Evolutionary conservation across 192 early-diverging fungal species (phyloP).

Genomic region (Backusella macrospora): DNA sequence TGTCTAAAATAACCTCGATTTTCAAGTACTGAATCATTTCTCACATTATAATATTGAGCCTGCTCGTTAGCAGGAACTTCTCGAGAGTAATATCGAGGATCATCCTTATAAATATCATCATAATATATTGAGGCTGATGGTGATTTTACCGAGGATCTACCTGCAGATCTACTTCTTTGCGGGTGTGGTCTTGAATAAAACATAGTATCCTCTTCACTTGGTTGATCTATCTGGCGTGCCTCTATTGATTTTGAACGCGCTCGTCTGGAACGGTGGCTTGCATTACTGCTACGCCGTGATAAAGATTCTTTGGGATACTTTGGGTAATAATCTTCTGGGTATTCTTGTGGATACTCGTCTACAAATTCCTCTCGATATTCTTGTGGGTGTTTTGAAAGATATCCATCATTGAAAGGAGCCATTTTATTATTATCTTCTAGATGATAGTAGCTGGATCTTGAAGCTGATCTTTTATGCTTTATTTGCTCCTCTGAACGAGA

Average conservation of each 20-base stretch:
- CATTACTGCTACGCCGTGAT: not conserved
- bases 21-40: too few species aligned
- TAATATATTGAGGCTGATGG: not conserved
- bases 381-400: not conserved
- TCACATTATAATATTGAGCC: not conserved
- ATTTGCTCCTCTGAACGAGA: not conserved
- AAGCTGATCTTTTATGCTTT: not conserved
- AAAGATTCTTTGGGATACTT: not conserved
- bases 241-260: not conserved
- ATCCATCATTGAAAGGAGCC: too few species aligned
- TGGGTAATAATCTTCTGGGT: not conserved
- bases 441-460: constrained; percentile 1
- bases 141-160: not conserved
- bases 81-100: not conserved
- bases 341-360: not conserved
- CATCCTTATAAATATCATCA: not conserved
- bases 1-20: not conserved
- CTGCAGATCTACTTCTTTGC: not conserved
- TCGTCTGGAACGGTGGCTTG: not conserved
- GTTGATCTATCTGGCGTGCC: not conserved
- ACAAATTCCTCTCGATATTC: not conserved
- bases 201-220: not conserved
- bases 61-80: not conserved
- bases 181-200: not conserved
- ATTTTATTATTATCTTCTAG: not conserved